Conservation (phyloP, 768 basidiomycete genomes). For the Coprinopsis sp. region DNA sequence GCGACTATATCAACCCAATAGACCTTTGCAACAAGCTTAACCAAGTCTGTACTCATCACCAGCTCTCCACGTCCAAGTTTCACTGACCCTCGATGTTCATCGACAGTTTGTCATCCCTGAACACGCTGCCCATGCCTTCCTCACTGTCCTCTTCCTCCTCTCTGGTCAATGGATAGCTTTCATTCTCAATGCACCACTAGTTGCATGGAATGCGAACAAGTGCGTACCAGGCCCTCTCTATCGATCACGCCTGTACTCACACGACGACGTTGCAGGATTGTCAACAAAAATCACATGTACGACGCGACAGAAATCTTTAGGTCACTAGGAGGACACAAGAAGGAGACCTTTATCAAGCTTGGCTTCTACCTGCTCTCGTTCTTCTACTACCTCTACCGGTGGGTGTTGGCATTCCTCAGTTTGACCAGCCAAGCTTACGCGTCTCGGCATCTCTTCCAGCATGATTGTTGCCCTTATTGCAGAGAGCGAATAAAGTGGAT, state of each 20-base stretch:
- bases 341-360: slow-evolving; percentile 92
- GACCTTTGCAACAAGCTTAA: slow-evolving; percentile 99
- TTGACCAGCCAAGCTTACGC: background rate
- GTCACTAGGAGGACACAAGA: slow-evolving; percentile 89
- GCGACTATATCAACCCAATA: slow-evolving; percentile 99
- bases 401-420: slow-evolving; percentile 22
- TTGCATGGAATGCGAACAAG: slow-evolving; percentile 94
- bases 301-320: slow-evolving; percentile 99
- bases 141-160: slow-evolving; percentile 86
- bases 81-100: background rate
- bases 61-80: background rate
- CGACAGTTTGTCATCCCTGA: slow-evolving; percentile 93
- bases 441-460: slow-evolving; percentile 30
- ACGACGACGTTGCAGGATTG: slow-evolving; percentile 56
- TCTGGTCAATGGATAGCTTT: slow-evolving; percentile 95
- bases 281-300: slow-evolving; percentile 94
- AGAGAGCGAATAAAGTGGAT: slow-evolving; percentile 52
- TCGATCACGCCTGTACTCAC: slow-evolving; percentile 4
- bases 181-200: slow-evolving; percentile 81
- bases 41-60: slow-evolving; percentile 53
- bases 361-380: slow-evolving; percentile 90
- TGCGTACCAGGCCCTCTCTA: slow-evolving; percentile 33
- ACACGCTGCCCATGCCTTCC: slow-evolving; percentile 90
- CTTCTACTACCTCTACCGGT: slow-evolving; percentile 92
- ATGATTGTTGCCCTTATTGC: slow-evolving; percentile 88